These are phyloP conservation scores for Exophiala xenobiotica DNA, from an alignment of 2,329 filamentous ascomycete species.

Conservation along the genomic window DNA sequence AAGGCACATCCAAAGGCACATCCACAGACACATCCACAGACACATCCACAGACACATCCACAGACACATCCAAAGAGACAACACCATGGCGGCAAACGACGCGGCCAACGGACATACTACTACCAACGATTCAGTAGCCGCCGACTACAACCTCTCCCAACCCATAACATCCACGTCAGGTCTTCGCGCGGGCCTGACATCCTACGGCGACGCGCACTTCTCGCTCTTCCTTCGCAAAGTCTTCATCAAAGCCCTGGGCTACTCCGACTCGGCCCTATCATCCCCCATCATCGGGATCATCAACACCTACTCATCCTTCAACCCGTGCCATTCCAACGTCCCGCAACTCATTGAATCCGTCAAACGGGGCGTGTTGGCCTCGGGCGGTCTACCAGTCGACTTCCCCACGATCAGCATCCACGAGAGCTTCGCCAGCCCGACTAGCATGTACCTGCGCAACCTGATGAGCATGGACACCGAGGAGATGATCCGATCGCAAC, in stretches of 20 bases:
- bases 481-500: constrained; percentile 73
- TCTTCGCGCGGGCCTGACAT: constrained; percentile 63
- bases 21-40: no score
- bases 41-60: no score
- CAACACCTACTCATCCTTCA: constrained; percentile 71
- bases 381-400: constrained; percentile 67
- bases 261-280: constrained; percentile 68
- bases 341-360: constrained; percentile 70
- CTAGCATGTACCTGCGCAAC: constrained; percentile 73
- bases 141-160: constrained; percentile 59
- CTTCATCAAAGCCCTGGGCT: constrained; percentile 75
- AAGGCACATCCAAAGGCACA: no score
- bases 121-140: constrained; percentile 2
- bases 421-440: constrained; percentile 67
- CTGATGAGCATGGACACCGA: constrained; percentile 79
- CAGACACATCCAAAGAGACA: neutral
- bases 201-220: constrained; percentile 73
- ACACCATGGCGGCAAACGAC: neutral
- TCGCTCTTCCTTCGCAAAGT: constrained; percentile 72
- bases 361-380: constrained; percentile 66
- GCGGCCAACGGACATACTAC: constrained; percentile 5
- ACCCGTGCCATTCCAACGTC: constrained; percentile 71
- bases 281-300: constrained; percentile 72
- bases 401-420: constrained; percentile 73
- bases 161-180: constrained; percentile 55